Evolutionary conservation across 805 yeast genomes (phyloP).

Genomic region (Candida maris): DNA sequence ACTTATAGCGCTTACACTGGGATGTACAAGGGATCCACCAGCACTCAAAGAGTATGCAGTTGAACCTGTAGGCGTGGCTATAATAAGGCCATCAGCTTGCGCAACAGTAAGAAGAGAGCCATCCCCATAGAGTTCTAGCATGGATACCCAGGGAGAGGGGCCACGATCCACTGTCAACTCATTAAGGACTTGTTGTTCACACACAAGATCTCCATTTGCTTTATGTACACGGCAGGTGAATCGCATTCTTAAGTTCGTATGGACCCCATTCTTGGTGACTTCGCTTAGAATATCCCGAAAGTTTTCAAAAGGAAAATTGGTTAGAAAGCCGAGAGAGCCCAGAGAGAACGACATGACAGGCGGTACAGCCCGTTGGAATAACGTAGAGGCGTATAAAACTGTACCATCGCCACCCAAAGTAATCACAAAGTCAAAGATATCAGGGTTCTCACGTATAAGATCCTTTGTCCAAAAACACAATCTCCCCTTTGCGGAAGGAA

Average conservation of each 20-base stretch:
- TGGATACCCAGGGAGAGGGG: constrained; percentile 87
- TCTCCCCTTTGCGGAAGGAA: constrained; percentile 42
- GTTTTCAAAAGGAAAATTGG: constrained; percentile 77
- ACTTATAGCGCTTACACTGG: constrained; percentile 86
- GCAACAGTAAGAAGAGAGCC: constrained; percentile 81
- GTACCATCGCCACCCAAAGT: constrained; percentile 98
- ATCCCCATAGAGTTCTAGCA: constrained; percentile 86
- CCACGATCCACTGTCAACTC: constrained; percentile 92
- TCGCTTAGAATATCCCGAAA: constrained; percentile 55
- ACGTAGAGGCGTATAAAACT: constrained; percentile 79
- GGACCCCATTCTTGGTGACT: constrained; percentile 68
- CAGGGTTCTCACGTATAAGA: constrained; percentile 44
- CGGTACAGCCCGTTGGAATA: constrained; percentile 83
- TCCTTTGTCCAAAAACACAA: constrained; percentile 69
- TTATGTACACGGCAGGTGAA: constrained; percentile 73
- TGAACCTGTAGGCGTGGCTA: constrained; percentile 95
- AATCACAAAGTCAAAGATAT: constrained; percentile 67
- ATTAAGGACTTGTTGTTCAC: constrained; percentile 77
- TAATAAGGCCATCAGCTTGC: constrained; percentile 89
- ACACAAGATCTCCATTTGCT: constrained; percentile 48
- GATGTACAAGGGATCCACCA: constrained; percentile 93
- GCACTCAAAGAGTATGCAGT: constrained; percentile 95
- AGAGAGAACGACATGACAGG: constrained; percentile 86
- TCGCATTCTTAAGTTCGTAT: constrained; percentile 80
- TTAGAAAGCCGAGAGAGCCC: constrained; percentile 90